Evolutionary conservation across 2,329 filamentous ascomycete species (phyloP), one percentile per base, ranked within the genome.

Genomic region (Clonostachys solani): DNA sequence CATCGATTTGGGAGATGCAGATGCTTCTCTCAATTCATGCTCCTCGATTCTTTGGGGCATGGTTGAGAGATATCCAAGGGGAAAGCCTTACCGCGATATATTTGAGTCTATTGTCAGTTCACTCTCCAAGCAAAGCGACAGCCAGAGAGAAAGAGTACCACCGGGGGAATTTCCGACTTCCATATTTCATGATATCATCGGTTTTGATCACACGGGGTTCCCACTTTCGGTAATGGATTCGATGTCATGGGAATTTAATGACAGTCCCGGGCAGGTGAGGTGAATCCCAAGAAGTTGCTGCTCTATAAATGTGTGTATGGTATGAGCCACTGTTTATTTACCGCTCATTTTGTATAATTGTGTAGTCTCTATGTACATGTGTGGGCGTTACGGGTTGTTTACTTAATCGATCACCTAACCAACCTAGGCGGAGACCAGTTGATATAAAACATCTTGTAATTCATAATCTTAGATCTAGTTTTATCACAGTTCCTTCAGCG

Each of bases 41-140:
- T 52, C 49, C 1, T 55, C 58, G 0, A 47, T 62, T 5, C 46
- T 61, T 0, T 61, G 59, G 59, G 59, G 51, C 1, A 60, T 62
- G 59, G 59, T 56, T 5, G 59, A 61, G 43, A 48, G 58, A 12
- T 60, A 60, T 33, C 56, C 56, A 2, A 45, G 50, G 0, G 59
- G 58, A 2, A 40, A 47, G 16, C 52, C 49, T 6, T 60, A 60
- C 23, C 53, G 59, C 7, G 59, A 61, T 17, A 44, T 50, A 1
- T 60, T 60, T 36, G 59, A 61, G 2, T 51, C 46, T 16, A 19
- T 60, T 15, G 45, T 43, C 9, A 47, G 2, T 29, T 29, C 23
- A 29, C 23, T 29, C 23, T 29, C 23, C 6, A 29, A 29, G 23
- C 23, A 29, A 6, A 29, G 23, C 9, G 23, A 29, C 9, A 29